phyloP scores from a whole-genome alignment of 2,329 filamentous ascomycete genomes.

The Scleromitrula shiraiana region DNA sequence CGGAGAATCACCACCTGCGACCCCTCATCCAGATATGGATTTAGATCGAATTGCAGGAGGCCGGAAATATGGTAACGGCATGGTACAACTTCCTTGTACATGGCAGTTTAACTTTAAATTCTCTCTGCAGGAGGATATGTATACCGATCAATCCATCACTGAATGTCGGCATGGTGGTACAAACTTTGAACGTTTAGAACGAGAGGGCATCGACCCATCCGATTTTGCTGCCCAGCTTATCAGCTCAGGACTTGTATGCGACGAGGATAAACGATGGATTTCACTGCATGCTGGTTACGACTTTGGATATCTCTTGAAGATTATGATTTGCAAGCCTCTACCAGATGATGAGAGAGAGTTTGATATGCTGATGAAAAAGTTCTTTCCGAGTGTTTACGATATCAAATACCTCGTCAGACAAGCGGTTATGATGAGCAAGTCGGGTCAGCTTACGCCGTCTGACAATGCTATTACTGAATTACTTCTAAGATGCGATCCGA shows the following conservation, averaged over 20 bases:
- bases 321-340: slow-evolving; percentile 73
- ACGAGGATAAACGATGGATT: slow-evolving; percentile 88
- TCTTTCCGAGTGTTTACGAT: slow-evolving; percentile 90
- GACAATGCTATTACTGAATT: slow-evolving; percentile 64
- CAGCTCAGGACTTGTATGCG: slow-evolving; percentile 82
- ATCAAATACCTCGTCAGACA: slow-evolving; percentile 97
- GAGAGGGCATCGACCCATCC: slow-evolving; percentile 82
- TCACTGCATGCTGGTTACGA: slow-evolving; percentile 98
- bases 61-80: slow-evolving; percentile 37
- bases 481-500: slow-evolving; percentile 77
- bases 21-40: slow-evolving; percentile 35
- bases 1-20: slow-evolving; percentile 72
- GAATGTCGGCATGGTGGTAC: slow-evolving; percentile 88
- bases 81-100: slow-evolving; percentile 64
- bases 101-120: slow-evolving; percentile 99
- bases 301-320: slow-evolving; percentile 94
- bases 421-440: slow-evolving; percentile 62
- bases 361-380: slow-evolving; percentile 78
- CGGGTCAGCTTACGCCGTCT: slow-evolving; percentile 52
- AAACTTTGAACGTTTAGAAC: slow-evolving; percentile 76
- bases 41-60: slow-evolving; percentile 37
- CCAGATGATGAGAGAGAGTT: slow-evolving; percentile 89
- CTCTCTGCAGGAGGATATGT: slow-evolving; percentile 93
- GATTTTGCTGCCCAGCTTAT: slow-evolving; percentile 87
- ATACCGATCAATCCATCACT: slow-evolving; percentile 88